phyloP scores from a whole-genome alignment of 352 stramenopile genomes.

The Phytophthora lateralis region DNA sequence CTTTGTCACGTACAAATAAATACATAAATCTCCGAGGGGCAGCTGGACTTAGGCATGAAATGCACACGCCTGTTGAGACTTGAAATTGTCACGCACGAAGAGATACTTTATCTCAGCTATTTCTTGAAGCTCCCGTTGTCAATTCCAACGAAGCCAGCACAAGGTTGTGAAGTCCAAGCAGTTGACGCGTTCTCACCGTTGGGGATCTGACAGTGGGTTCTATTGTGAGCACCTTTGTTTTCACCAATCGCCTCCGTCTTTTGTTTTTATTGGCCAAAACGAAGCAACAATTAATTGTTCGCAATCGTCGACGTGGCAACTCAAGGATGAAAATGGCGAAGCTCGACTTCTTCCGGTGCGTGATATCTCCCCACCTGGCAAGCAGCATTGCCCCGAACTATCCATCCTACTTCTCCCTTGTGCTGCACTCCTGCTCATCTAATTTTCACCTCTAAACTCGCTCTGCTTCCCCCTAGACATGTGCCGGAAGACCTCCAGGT shows the following conservation, averaged over 20 bases:
- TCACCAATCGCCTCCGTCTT: no score
- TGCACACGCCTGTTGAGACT: no score
- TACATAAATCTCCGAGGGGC: no score
- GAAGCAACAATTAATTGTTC: neutral
- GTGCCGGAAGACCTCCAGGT: conserved; percentile 81
- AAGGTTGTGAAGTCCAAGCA: no score
- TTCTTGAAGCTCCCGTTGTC: no score
- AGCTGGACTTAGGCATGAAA: no score
- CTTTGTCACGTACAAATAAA: no score
- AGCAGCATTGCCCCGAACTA: neutral
- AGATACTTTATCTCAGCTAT: no score
- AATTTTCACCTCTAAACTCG: conserved; percentile 20
- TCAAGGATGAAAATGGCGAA: conserved; percentile 29
- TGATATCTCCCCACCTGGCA: neutral
- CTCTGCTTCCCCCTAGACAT: conserved; percentile 43
- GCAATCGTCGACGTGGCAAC: conserved; percentile 33
- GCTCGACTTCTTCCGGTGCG: conserved; percentile 74
- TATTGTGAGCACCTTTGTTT: neutral
- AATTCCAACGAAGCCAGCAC: no score
- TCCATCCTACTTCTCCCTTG: neutral
- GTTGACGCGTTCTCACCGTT: no score
- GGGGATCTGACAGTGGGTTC: no score
- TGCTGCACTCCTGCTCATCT: conserved; percentile 11
- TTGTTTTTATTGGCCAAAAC: conserved; percentile 3
- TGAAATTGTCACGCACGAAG: no score